Conservation (phyloP, 129 eudicot genomes). For the Sambucus nigra region DNA sequence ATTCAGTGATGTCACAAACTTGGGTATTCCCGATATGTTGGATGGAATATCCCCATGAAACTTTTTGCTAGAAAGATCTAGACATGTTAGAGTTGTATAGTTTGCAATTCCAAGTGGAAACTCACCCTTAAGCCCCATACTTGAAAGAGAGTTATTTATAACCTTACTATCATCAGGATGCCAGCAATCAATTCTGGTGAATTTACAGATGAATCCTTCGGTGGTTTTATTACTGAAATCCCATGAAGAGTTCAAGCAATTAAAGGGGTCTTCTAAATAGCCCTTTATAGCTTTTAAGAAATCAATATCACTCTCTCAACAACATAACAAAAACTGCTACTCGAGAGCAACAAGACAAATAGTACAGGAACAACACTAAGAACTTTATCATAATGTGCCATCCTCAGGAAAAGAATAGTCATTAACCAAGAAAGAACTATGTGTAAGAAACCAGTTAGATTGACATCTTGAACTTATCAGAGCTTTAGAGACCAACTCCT, state of each 20-base stretch:
- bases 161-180: too few relatives aligned
- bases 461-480: neutral
- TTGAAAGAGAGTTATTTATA: constrained; percentile 9
- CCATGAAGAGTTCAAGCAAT: too few relatives aligned
- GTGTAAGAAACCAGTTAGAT: neutral
- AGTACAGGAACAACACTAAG: neutral
- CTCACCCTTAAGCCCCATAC: constrained; percentile 29
- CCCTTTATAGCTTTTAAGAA: constrained; percentile 29
- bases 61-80: constrained; percentile 28
- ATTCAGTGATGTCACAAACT: too few relatives aligned
- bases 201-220: constrained; percentile 20
- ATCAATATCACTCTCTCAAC: constrained; percentile 5
- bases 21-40: neutral
- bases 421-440: too few relatives aligned
- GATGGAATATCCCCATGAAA: constrained; percentile 27
- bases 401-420: neutral
- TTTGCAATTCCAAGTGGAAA: constrained; percentile 28
- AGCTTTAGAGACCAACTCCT: neutral
- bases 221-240: constrained; percentile 4
- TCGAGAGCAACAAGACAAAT: constrained; percentile 8
- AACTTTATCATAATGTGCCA: constrained; percentile 4
- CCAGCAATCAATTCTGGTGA: constrained; percentile 19
- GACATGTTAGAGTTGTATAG: too few relatives aligned
- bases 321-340: neutral
- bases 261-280: constrained; percentile 25